Base-by-base conservation (phyloP, 139 green algal species). In the Chlorella sp. region DNA sequence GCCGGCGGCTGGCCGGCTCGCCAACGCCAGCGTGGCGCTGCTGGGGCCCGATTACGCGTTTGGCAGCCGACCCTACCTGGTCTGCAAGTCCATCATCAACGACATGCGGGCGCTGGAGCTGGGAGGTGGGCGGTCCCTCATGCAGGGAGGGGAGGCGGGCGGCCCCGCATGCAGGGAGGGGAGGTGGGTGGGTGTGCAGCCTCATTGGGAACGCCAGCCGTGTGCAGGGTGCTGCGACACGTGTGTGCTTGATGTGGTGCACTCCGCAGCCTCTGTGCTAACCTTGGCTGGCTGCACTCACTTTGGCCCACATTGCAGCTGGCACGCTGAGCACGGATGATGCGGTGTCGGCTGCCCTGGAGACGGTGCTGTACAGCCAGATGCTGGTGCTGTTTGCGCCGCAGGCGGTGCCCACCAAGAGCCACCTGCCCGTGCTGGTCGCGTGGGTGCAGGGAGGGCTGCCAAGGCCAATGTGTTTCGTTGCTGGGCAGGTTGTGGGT, bases 361-460 rank as follows among this genome's bases (percentile, higher is more conserved):
- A 96, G 89, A 85, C 86, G 32, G 96, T 99, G 60, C 91, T 98
- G 80, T 99, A 97, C 88, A 92, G 93, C 17, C 96, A 99, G 90
- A 95, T 98, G 91, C 91, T 99, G 40, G 89, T 98, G 28, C 90
- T 99, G 44, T 99, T 99, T 88, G 95, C 96, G 3, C 96, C 96
- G 2, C 86, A 96, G 32, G 95, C 95, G 8, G 89, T 97, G 54
- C 90, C 92, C 11, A 84, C 92, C 3, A 56, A 76, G 36, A 87
- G 89, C 41, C 92, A 97, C 87, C 72, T 97, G 54, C 87, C 88
- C 30, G 87, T 94, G 74, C 89, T 98, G 44, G 89, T 95, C 84
- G 80, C 80, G 70, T 44, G 86, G 16, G 48, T 22, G 48, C 11
- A 20, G 36, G 56, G 44, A 14, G 73, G 79, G 38, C 73, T 69